Base-by-base conservation (phyloP, 345 rosid species). In the Salix purpurea region DNA sequence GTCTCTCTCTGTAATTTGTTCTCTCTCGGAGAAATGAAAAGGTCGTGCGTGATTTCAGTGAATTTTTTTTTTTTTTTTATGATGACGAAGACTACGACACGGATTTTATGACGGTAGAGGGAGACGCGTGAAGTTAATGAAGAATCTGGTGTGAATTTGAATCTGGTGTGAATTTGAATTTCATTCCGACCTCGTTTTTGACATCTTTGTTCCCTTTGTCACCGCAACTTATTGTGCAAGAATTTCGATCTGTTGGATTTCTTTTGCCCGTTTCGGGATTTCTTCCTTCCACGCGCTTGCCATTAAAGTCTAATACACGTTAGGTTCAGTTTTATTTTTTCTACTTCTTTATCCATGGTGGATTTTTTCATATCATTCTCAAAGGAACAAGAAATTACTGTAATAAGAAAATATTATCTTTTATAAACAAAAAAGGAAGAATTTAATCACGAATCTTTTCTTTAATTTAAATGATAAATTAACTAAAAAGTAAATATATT, bases 141-240 rank as follows among this genome's bases (percentile, higher is more conserved):
- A 61, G 26, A 58, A 40, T 74, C 71, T 74, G 70, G 18, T 9
- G 37, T 12, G 40, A 50, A 87, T 82, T 80, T 86, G 87, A 78
- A 87, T 86, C 82, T 87, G 39, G 79, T 24, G 23, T 74, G 83
- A 75, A 90, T 86, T 85, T 90, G 79, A 83, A 85, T 87, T 85
- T 89, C 84, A 89, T 93, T 89, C 97, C 98, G 98, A 89, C 99
- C 81, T 75, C 88, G 88, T 2, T 90, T 91, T 37, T 60, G 34
- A 23, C 12, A 58, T 58, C 70, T 40, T 56, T 6, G 16, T 7
- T 14, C n/a, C 81, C 84, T 30, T 37, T 66, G 75, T 74, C 81
- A 65, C 78, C 84, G 84, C 84, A 77, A 42, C 84, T 54, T 78
- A 82, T 82, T 78, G 67, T 65, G 84, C 78, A 74, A 74, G 9